phyloP scores from a whole-genome alignment of 352 stramenopile species.

The Phytophthora kernoviae region DNA sequence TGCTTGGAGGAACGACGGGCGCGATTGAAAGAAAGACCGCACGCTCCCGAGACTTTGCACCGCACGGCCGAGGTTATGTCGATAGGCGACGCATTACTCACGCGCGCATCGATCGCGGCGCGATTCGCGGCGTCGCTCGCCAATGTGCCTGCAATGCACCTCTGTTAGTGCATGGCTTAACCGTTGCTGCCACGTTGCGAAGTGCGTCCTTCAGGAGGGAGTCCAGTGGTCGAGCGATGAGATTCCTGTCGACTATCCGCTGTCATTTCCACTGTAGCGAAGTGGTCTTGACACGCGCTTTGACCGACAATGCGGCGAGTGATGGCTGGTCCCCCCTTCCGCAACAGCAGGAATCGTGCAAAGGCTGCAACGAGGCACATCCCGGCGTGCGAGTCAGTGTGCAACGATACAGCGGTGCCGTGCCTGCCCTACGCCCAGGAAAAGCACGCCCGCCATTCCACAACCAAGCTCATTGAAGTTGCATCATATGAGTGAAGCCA shows the following conservation, averaged over 20 bases:
- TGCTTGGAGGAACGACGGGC: constrained; percentile 8
- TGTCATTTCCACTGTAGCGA: constrained; percentile 7
- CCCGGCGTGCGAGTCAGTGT: constrained; percentile 16
- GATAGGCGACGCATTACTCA: constrained; percentile 44
- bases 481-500: too few relatives aligned
- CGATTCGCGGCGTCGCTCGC: constrained; percentile 6
- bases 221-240: background rate
- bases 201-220: background rate
- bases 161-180: background rate
- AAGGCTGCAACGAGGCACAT: constrained; percentile 17
- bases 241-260: constrained; percentile 15
- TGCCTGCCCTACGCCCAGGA: constrained; percentile 14
- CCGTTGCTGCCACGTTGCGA: background rate
- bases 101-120: constrained; percentile 14
- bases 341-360: constrained; percentile 29
- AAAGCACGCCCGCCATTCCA: background rate
- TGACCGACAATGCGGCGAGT: constrained; percentile 10
- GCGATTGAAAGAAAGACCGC: constrained; percentile 17
- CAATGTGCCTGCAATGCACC: background rate
- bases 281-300: constrained; percentile 4
- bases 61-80: constrained; percentile 20
- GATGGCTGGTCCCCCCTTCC: constrained; percentile 24
- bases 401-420: background rate
- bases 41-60: constrained; percentile 14
- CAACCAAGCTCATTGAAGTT: constrained; percentile 27